Conservation (phyloP, 2,329 filamentous ascomycete genomes). For the Pezicula carpinea region DNA sequence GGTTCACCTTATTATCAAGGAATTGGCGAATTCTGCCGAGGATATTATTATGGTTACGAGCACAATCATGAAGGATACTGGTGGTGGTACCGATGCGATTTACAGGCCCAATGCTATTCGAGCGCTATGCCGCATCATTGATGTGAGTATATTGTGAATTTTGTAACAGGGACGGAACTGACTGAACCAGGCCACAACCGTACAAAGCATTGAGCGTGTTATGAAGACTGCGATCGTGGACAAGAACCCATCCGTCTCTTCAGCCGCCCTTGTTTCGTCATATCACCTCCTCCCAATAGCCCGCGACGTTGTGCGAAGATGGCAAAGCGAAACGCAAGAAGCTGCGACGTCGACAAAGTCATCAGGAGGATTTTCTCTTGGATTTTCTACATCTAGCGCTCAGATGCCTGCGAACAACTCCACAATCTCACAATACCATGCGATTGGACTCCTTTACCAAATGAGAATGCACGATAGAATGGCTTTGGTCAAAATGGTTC, state of each 20-base stretch:
- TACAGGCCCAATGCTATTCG: constrained; percentile 95
- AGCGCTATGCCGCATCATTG: constrained; percentile 92
- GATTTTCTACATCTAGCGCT: constrained; percentile 76
- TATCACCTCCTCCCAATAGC: constrained; percentile 97
- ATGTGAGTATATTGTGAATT: constrained; percentile 52
- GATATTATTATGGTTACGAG: constrained; percentile 99
- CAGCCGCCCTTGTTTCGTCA: constrained; percentile 90
- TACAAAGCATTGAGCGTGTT: constrained; percentile 94
- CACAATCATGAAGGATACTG: constrained; percentile 99
- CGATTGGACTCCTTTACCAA: constrained; percentile 94
- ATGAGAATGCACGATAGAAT: constrained; percentile 97
- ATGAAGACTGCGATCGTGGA: constrained; percentile 99
- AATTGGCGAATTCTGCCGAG: constrained; percentile 89
- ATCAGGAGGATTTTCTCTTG: constrained; percentile 82
- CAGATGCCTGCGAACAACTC: constrained; percentile 83
- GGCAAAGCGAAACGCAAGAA: constrained; percentile 98
- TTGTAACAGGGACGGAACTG: constrained; percentile 18
- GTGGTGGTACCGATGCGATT: constrained; percentile 87
- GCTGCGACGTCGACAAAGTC: constrained; percentile 88
- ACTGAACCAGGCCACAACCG: constrained; percentile 70
- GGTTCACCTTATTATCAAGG: constrained; percentile 98
- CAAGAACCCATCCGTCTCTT: constrained; percentile 96
- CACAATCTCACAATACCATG: constrained; percentile 98
- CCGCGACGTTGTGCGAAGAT: constrained; percentile 89
- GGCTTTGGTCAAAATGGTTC: constrained; percentile 99